Base-by-base conservation (phyloP, 2,329 filamentous ascomycete genomes). In the Ceratocystis destructans region DNA sequence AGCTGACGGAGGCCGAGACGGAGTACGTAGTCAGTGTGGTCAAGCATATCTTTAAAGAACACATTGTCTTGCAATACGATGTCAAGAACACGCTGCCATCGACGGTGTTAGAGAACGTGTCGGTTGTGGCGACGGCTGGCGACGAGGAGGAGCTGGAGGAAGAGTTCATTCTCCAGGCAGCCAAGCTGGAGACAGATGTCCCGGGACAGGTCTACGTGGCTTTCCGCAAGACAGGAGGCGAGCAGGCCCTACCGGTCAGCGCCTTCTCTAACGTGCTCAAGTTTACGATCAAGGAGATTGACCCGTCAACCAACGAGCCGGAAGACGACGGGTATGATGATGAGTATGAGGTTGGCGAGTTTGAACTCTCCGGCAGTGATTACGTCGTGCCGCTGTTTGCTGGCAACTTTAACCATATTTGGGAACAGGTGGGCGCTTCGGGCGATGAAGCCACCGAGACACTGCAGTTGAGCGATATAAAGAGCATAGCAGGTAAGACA, bases 1-100 rank as follows among this genome's bases (percentile, higher is more conserved):
- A 96, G 76, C 86, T 99, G 69, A 97, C 94, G 20, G 94, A 99
- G 76, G 90, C 90, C 64, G 94, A 97, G 77, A 97, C 93, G 22
- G 94, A 99, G 76, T 99, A 99, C 72, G 91, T 96, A 63, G 94
- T 99, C 68, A 86, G 83, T 45, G 87, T 94, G 25, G 84, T 96
- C 76, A 99, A 99, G 80, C 94, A 99, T 75, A 86, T 99, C 72
- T 99, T 96, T 86, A 96, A 96, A 78, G 90, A 96, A 75, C 90
- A 97, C 73, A 81, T 99, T 73, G 93, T 99, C 44, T 79, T 99
- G 65, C 94, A 99, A 74, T 99, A 94, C 76, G 90, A 97, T 74
- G 86, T 99, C 75, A 97, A 96, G 82, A 99, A 99, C 79, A 99
- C 94, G 1, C 82, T 99, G 10, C 87, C 90, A 12, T 90, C 92